A percentile compares a stretch with the other conserved stretches of the same genome.
Conservation (phyloP, 441 rosid genomes). For the Syzygium malaccense region DNA sequence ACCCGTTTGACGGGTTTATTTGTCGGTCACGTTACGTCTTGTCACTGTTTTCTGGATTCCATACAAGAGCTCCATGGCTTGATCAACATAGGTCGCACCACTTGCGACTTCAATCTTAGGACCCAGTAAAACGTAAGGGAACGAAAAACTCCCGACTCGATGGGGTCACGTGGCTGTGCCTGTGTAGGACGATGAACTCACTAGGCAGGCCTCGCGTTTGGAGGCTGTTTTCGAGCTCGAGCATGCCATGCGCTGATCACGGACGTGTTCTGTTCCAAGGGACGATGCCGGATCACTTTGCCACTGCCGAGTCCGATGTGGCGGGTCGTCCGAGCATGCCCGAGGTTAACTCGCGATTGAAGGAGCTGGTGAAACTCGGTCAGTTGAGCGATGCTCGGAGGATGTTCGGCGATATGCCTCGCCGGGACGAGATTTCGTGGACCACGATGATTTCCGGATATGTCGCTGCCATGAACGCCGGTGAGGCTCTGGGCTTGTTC, state of each 20-base stretch:
- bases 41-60: not conserved
- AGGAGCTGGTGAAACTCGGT: slow-evolving; percentile 23
- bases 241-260: slow-evolving; percentile 9
- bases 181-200: not conserved
- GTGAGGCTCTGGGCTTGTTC: slow-evolving; percentile 58
- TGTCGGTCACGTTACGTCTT: not conserved
- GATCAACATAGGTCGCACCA: not conserved
- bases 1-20: not conserved
- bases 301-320: not conserved
- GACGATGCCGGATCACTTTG: not conserved
- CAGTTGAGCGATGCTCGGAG: slow-evolving; percentile 45
- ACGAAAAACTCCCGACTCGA: not conserved
- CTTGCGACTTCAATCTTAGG: not conserved
- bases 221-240: slow-evolving; percentile 27
- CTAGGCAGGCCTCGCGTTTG: slow-evolving; percentile 20
- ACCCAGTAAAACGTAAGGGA: not conserved
- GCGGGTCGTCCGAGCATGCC: slow-evolving; percentile 5
- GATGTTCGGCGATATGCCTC: slow-evolving; percentile 64
- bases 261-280: not conserved
- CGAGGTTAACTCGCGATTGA: slow-evolving; percentile 38
- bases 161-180: not conserved
- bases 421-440: slow-evolving; percentile 68
- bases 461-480: slow-evolving; percentile 27
- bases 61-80: not conserved
- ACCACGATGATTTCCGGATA: slow-evolving; percentile 66